These are phyloP conservation scores for Candolleomyces efflorescens DNA, from an alignment of 768 basidiomycete species.

Conservation along the genomic window DNA sequence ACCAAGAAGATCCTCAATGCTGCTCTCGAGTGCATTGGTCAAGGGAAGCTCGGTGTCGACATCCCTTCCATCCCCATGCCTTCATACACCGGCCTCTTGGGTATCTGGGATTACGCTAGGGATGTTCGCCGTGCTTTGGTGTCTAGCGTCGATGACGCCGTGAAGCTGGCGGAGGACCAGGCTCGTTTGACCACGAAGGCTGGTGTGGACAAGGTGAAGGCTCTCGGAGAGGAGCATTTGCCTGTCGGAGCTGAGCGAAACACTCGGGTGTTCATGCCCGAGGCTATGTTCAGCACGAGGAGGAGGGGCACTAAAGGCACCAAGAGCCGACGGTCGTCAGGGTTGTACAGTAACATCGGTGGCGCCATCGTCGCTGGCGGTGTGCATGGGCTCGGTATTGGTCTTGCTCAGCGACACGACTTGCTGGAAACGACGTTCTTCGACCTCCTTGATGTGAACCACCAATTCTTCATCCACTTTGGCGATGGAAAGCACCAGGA, in stretches of 20 bases:
- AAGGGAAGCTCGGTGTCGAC: conserved; percentile 67
- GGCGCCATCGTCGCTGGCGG: conserved; percentile 74
- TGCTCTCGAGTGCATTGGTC: conserved; percentile 74
- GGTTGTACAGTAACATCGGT: conserved; percentile 23
- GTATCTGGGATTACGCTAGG: conserved; percentile 80
- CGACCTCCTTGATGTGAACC: conserved; percentile 84
- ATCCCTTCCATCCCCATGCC: conserved; percentile 52
- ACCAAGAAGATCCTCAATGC: conserved; percentile 56
- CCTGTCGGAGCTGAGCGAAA: conserved; percentile 78
- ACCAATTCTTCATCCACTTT: conserved; percentile 72
- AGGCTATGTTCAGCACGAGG: conserved; percentile 86
- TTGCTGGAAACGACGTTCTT: conserved; percentile 75
- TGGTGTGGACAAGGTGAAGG: conserved; percentile 62
- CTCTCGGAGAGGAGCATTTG: conserved; percentile 73
- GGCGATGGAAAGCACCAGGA: conserved; percentile 37
- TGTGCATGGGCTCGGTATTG: conserved; percentile 74
- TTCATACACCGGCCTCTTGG: conserved; percentile 75
- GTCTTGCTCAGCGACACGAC: conserved; percentile 72
- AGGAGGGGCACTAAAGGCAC: conserved; percentile 37
- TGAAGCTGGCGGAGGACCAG: conserved; percentile 78
- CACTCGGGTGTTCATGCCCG: conserved; percentile 87
- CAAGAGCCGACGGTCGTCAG: conserved; percentile 35
- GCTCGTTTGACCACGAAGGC: conserved; percentile 62
- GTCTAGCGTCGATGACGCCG: conserved; percentile 75
- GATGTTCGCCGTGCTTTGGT: conserved; percentile 78